A percentile compares a stretch with the other conserved stretches of the same genome.
These are phyloP conservation scores for Globisporangium splendens DNA, from an alignment of 352 stramenopile species.

Conservation along the genomic window DNA sequence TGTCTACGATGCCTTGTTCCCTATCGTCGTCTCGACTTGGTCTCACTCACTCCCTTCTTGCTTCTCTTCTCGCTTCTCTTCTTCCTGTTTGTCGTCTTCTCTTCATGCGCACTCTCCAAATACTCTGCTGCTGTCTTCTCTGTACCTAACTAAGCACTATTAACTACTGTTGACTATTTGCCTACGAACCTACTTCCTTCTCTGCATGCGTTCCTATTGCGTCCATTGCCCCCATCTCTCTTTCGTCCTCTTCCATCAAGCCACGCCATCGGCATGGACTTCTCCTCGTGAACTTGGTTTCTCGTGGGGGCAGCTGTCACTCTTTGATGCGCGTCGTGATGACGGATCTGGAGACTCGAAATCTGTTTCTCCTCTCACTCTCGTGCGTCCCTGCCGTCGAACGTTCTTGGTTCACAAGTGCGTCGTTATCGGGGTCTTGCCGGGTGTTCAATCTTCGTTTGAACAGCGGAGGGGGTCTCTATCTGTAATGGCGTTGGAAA, in stretches of 20 bases:
- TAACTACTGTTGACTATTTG: slow-evolving; percentile 14
- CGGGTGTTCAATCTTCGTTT: neutral
- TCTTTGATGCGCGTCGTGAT: no score
- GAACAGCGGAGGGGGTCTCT: slow-evolving; percentile 16
- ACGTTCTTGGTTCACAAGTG: no score
- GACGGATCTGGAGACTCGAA: no score
- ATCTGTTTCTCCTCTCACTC: no score
- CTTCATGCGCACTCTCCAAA: neutral
- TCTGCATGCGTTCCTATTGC: neutral
- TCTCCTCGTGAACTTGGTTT: no score
- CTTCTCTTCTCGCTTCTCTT: neutral
- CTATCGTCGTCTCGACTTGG: slow-evolving; percentile 6
- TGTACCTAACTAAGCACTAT: slow-evolving; percentile 15
- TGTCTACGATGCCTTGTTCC: neutral
- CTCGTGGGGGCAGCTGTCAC: no score
- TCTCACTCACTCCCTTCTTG: slow-evolving; percentile 3
- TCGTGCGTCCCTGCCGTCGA: no score
- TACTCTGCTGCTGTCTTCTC: slow-evolving; percentile 11
- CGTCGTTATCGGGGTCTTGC: slow-evolving; percentile 1
- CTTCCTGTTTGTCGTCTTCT: neutral
- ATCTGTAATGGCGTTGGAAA: slow-evolving; percentile 34
- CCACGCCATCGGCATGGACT: neutral
- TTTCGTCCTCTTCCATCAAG: neutral
- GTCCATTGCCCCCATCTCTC: neutral
- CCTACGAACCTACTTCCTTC: slow-evolving; percentile 12